Conservation (phyloP, 148 eudicot species). For the Limonium bicolor region DNA sequence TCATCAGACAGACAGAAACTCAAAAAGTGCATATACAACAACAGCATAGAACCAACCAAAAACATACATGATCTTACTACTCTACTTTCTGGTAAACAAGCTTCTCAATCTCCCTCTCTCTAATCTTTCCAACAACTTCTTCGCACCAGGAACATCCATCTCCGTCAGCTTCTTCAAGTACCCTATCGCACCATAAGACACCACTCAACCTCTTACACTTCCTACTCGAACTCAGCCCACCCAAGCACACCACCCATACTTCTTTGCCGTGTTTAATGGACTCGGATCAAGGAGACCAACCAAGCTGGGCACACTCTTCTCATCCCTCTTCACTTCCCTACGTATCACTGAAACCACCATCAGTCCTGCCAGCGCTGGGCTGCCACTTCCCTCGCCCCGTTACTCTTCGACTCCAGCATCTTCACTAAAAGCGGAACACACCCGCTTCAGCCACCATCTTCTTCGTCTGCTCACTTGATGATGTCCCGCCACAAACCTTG, state of each 20-base stretch:
- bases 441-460: constrained; percentile 48
- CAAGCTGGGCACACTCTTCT: constrained; percentile 69
- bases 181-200: constrained; percentile 88
- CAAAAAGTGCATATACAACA: background rate
- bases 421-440: constrained; percentile 51
- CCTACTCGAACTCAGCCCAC: constrained; percentile 49
- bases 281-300: constrained; percentile 76
- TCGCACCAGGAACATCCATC: constrained; percentile 71
- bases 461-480: constrained; percentile 25
- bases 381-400: constrained; percentile 50
- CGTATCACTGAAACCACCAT: constrained; percentile 33
- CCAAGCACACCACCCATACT: constrained; percentile 55
- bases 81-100: constrained; percentile 49
- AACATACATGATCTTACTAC: background rate
- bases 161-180: constrained; percentile 76
- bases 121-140: constrained; percentile 66
- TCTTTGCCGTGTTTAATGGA: constrained; percentile 72
- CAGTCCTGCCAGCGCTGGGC: constrained; percentile 69
- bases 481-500: constrained; percentile 20
- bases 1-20: background rate
- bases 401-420: constrained; percentile 62
- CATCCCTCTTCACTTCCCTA: constrained; percentile 61
- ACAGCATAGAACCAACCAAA: background rate
- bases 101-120: constrained; percentile 60
- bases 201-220: constrained; percentile 80